Evolutionary conservation across 371 early-diverging fungal genomes (phyloP).

Genomic region (Mortierella sp.): DNA sequence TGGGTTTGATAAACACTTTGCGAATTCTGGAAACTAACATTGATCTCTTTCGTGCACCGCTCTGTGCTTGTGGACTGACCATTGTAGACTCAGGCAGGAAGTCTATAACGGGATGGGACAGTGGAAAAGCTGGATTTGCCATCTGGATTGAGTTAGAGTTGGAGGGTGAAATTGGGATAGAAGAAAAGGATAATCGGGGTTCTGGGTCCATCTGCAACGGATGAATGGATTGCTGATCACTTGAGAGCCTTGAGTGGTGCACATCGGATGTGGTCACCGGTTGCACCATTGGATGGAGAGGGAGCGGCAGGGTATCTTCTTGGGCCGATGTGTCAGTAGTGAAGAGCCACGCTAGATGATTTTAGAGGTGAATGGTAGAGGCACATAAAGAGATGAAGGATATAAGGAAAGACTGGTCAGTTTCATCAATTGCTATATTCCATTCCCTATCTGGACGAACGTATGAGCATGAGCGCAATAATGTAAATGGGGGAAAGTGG

Average conservation of each 20-base stretch:
- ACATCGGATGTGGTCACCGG: not conserved
- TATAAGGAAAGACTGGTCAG: not conserved
- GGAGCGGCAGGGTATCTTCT: not conserved
- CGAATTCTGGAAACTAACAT: conserved; percentile 47
- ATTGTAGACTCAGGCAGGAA: not conserved
- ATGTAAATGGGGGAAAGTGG: too few relatives aligned
- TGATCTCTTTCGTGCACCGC: conserved; percentile 22
- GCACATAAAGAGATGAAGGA: not conserved
- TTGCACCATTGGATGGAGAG: not conserved
- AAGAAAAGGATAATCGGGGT: conserved; percentile 14
- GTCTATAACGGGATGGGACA: not conserved
- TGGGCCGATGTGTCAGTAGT: not conserved
- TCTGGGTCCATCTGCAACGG: conserved; percentile 27
- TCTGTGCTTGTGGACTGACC: not conserved
- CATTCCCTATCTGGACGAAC: not conserved
- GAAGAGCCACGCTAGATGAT: conserved; percentile 6
- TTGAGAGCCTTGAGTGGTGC: conserved; percentile 8
- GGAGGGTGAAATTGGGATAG: conserved; percentile 1
- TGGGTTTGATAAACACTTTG: conserved; percentile 44
- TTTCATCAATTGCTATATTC: not conserved
- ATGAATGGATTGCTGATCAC: conserved; percentile 34
- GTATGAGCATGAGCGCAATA: not conserved
- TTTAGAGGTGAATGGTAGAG: not conserved
- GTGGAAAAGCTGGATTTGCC: not conserved
- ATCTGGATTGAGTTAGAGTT: not conserved